These are phyloP conservation scores for Lizonia empirigonia DNA, from an alignment of 2,329 filamentous ascomycete species.

Conservation along the genomic window DNA sequence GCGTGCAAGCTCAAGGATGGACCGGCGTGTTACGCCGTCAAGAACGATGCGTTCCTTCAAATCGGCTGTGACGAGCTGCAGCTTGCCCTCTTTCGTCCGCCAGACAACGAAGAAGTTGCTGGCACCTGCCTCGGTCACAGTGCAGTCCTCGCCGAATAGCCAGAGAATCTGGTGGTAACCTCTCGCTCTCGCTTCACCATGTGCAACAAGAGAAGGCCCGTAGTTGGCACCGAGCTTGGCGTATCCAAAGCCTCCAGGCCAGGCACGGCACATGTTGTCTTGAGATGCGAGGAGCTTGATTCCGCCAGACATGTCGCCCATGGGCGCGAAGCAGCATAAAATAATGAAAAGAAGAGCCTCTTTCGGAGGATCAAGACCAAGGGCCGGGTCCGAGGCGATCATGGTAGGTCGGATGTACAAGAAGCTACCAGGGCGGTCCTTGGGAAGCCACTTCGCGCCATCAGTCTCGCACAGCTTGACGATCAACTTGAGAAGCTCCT, in stretches of 20 bases:
- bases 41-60: constrained; percentile 83
- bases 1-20: constrained; percentile 73
- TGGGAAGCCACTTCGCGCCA: constrained; percentile 78
- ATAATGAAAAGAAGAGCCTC: constrained; percentile 92
- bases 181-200: constrained; percentile 70
- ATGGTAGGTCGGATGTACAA: constrained; percentile 87
- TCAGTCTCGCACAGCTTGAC: constrained; percentile 73
- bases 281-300: constrained; percentile 78
- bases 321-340: constrained; percentile 55
- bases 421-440: constrained; percentile 69
- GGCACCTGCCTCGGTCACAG: constrained; percentile 89
- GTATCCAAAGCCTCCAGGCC: constrained; percentile 91
- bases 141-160: constrained; percentile 78
- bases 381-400: constrained; percentile 79
- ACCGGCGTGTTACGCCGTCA: constrained; percentile 84
- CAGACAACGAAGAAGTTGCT: constrained; percentile 91
- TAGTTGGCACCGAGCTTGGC: constrained; percentile 96
- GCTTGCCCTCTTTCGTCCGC: constrained; percentile 66
- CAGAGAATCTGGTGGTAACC: constrained; percentile 94
- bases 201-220: constrained; percentile 79
- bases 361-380: constrained; percentile 79
- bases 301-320: constrained; percentile 45
- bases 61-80: constrained; percentile 81
- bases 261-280: constrained; percentile 85
- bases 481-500: constrained; percentile 76